A percentile compares a stretch with the other conserved stretches of the same genome.
Evolutionary conservation across 768 basidiomycete species (phyloP).

Genomic region (Wakefieldia striispora): DNA sequence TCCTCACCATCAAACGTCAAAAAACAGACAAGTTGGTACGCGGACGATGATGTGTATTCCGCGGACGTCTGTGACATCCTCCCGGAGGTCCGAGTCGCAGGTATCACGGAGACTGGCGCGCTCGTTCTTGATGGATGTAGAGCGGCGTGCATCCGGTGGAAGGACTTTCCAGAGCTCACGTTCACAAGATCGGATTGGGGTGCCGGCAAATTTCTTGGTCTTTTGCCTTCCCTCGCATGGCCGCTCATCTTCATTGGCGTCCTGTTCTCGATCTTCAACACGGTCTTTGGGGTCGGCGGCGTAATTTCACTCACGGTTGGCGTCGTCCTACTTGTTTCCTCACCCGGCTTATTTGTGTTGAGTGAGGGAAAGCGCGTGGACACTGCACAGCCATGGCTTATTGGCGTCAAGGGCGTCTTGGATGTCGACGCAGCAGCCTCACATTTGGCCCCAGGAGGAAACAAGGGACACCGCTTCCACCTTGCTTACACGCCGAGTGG

Average conservation of each 20-base stretch:
- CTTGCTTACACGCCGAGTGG: slow-evolving; percentile 16
- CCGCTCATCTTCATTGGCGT: slow-evolving; percentile 3
- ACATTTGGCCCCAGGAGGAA: slow-evolving; percentile 9
- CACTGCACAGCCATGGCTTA: slow-evolving; percentile 15
- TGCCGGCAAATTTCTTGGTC: too few relatives aligned
- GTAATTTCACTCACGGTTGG: neutral
- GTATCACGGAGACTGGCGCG: slow-evolving; percentile 13
- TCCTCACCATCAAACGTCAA: neutral
- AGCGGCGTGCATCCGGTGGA: slow-evolving; percentile 19
- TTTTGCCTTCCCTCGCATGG: slow-evolving; percentile 12
- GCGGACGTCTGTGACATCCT: slow-evolving; percentile 19
- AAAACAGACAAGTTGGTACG: slow-evolving; percentile 12
- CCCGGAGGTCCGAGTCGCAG: slow-evolving; percentile 20
- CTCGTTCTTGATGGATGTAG: slow-evolving; percentile 19
- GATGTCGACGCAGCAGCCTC: slow-evolving; percentile 2
- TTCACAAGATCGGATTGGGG: neutral
- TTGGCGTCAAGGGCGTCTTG: slow-evolving; percentile 20
- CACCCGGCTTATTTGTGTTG: slow-evolving; percentile 7
- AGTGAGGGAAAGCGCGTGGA: slow-evolving; percentile 17
- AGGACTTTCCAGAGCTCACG: slow-evolving; percentile 15
- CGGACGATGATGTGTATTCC: slow-evolving; percentile 13
- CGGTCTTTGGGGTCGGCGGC: too few relatives aligned
- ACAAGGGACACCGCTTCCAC: neutral
- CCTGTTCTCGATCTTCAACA: too few relatives aligned
- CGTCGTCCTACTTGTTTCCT: neutral